Conservation (phyloP, 768 basidiomycete genomes). For the Pulveroboletus ravenelii region DNA sequence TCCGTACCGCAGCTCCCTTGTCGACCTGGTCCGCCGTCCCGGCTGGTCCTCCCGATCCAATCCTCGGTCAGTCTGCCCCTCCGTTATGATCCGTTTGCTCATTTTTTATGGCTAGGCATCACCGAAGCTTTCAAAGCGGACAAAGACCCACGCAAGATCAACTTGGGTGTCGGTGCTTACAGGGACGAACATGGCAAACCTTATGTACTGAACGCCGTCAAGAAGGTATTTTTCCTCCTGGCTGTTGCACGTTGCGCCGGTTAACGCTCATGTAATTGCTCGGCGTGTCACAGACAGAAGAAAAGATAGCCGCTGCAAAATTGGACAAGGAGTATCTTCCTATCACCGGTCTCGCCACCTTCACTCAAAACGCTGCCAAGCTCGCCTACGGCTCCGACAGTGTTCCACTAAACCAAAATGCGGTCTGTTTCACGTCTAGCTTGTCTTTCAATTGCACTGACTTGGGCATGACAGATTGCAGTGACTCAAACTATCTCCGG, state of each 20-base stretch:
- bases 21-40: constrained; percentile 82
- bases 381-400: constrained; percentile 89
- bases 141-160: constrained; percentile 88
- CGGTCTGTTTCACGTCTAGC: constrained; percentile 47
- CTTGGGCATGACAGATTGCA: constrained; percentile 52
- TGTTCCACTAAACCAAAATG: constrained; percentile 60
- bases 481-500: constrained; percentile 95
- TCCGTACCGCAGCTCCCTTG: constrained; percentile 38
- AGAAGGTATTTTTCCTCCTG: constrained; percentile 53
- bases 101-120: constrained; percentile 50
- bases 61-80: constrained; percentile 59
- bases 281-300: constrained; percentile 58
- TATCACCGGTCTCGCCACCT: constrained; percentile 85
- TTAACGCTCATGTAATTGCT: neutral
- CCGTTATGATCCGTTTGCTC: constrained; percentile 1
- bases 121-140: constrained; percentile 97
- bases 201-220: constrained; percentile 84
- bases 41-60: constrained; percentile 88
- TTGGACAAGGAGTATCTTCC: constrained; percentile 95
- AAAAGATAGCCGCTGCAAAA: constrained; percentile 55
- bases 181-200: constrained; percentile 93
- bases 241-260: neutral
- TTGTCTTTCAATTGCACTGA: neutral
- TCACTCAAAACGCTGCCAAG: constrained; percentile 82
- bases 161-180: constrained; percentile 96